Evolutionary conservation across 164 flowering plant species (phyloP).

Genomic region (Malania oleifera): DNA sequence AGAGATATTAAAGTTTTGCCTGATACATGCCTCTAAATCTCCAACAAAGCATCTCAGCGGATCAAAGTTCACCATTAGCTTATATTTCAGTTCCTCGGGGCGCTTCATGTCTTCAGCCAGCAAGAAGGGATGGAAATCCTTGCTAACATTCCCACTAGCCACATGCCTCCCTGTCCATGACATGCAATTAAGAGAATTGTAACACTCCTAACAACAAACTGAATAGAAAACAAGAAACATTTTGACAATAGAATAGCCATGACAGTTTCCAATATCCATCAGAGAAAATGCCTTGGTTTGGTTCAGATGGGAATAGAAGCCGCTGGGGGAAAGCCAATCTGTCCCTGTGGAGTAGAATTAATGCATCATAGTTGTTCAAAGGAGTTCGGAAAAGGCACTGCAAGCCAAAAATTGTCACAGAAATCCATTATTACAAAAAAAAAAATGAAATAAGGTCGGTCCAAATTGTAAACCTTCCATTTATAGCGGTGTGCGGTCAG

Average conservation of each 20-base stretch:
- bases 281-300: constrained; percentile 44
- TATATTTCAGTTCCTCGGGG: constrained; percentile 40
- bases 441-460: not conserved
- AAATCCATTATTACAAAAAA: not conserved
- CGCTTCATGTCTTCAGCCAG: constrained; percentile 33
- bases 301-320: constrained; percentile 76
- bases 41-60: constrained; percentile 62
- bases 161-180: constrained; percentile 53
- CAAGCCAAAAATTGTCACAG: constrained; percentile 15
- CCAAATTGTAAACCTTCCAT: not conserved
- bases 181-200: not conserved
- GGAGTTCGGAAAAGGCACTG: constrained; percentile 91
- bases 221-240: not conserved
- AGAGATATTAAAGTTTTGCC: not conserved
- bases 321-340: constrained; percentile 71
- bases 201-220: not conserved
- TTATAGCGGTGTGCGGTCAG: no score
- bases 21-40: constrained; percentile 62
- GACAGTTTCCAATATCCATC: not conserved
- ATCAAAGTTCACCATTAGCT: constrained; percentile 75
- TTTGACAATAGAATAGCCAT: not conserved
- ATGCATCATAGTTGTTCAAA: constrained; percentile 83
- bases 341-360: constrained; percentile 81
- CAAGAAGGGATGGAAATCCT: constrained; percentile 56
- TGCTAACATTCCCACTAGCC: constrained; percentile 63